Evolutionary conservation across 768 basidiomycete genomes (phyloP), one percentile per base, ranked within the genome.

Genomic region (Calvatia gigantea): DNA sequence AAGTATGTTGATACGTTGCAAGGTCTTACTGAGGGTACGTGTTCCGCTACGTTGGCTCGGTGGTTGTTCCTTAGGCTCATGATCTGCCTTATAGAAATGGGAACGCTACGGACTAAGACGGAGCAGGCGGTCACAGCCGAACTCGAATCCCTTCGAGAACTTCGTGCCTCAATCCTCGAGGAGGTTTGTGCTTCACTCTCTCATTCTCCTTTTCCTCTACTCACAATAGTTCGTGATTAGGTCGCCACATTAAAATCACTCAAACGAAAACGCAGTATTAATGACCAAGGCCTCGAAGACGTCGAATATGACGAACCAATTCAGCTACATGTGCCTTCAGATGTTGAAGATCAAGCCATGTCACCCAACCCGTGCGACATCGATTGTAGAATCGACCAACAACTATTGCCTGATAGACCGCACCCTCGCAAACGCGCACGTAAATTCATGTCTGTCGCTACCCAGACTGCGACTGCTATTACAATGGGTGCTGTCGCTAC

Each of bases 401-500:
- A 59, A 51, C 56, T 19, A 32, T 21, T 15, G 15, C 48, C 58
- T 56, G 64, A 74, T 64, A 60, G 58, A 25, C 66, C 71, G 58
- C 62, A 67, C 38, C 67, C 72, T 4, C 65, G 62, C 33, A 85
- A 84, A 62, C 78, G 85, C 11, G 70, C 73, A 1, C 70, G 77
- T 58, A 75, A 70, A 42, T 65, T 80, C 21, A 76, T 70, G 17
- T 64, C 69, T 29, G 71, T 74, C 4, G 69, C 83, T 32, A 77
- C 73, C 35, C 82, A 82, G 43, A 88, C 87, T 5, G 80, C 83
- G 6, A 79, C 84, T 3, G 83, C 81, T 15, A 78, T 85, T 29
- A 78, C 80, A 0, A 68, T 90, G 37, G 88, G 88, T 23, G 88
- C 86, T 12, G 82, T 84, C 11, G 84, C 82, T 2, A 78, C 87